Conservation (phyloP, 148 eudicot species). For the Chenopodium berlandieri region DNA sequence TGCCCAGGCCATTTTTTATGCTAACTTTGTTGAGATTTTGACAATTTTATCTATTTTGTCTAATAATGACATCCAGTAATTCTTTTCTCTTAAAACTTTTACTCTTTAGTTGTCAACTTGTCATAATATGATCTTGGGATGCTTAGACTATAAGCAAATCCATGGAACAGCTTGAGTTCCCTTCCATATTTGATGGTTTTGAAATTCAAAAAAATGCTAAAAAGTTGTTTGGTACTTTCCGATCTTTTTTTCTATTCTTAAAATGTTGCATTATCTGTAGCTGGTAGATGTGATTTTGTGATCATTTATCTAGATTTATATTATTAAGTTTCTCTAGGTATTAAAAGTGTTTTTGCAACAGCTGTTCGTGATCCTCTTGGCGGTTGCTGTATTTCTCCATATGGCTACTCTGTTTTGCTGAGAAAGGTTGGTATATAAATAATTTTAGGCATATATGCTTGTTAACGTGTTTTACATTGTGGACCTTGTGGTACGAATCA, state of each 20-base stretch:
- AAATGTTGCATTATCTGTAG: neutral
- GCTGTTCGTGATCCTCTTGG: constrained; percentile 95
- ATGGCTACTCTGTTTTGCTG: constrained; percentile 81
- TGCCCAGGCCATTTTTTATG: neutral
- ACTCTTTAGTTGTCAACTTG: neutral
- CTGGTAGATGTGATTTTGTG: neutral
- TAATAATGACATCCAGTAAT: neutral
- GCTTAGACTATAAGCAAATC: neutral
- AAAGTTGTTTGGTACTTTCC: neutral
- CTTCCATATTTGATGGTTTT: neutral
- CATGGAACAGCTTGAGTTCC: neutral
- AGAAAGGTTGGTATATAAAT: constrained; percentile 53
- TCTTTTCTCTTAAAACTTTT: neutral
- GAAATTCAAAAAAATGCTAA: neutral
- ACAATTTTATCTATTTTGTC: neutral
- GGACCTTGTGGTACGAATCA: neutral
- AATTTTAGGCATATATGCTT: neutral
- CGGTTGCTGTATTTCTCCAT: constrained; percentile 82
- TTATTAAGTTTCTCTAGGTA: neutral
- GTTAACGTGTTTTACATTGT: neutral
- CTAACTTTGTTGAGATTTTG: neutral
- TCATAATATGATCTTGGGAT: neutral
- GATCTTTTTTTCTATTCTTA: neutral
- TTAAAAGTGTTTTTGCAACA: constrained; percentile 42
- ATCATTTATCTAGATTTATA: neutral